Evolutionary conservation across 768 basidiomycete genomes (phyloP), one percentile per base, ranked within the genome.

Genomic region (Nevesoporus exiguus): DNA sequence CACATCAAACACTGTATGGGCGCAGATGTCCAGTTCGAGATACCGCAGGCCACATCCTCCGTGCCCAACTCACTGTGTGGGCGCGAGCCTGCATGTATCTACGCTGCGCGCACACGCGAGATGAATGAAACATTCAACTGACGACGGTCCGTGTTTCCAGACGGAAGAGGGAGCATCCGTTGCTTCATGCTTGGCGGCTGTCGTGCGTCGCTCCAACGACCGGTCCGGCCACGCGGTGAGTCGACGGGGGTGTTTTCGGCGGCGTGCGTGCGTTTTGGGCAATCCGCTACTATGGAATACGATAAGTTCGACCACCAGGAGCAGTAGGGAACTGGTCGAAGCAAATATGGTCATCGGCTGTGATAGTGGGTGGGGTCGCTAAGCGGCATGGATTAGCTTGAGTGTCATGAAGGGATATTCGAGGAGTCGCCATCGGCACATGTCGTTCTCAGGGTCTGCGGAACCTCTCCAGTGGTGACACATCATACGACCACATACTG

Each of bases 201-300:
- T 45, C 80, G 75, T 4, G 82, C 82, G 7, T 84, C 85, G 47
- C 86, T 90, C 89, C 88, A 91, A 73, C 90, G 73, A 64, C 86
- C 90, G 3, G 76, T 73, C 13, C 37, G 47, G 10, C 37, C 47
- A 13, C 37, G 47, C 81, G 81, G 62, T 90, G 86, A 47, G 67
- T 90, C 83, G 19, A 80, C 71, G 24, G 85, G 68, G 51, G 91
- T 86, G 57, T 90, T 85, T 55, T 88, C 81, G 3, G 87, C 78
- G 25, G 74, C 76, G 71, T 89, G 90, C 84, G 60, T 88, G 67
- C 87, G 86, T 33, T 86, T 79, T n/a, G 86, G 85, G 36, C 81
- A 81, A 21, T 77, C 76, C 0, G 77, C 77, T 31, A 90, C 81
- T 83, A 88, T n/a, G 63, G 30, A n/a, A n/a, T n/a, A n/a, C n/a